A percentile compares a stretch with the other conserved stretches of the same genome.
Conservation (phyloP, 73 alveolate genomes). For the Paramecium caudatum region DNA sequence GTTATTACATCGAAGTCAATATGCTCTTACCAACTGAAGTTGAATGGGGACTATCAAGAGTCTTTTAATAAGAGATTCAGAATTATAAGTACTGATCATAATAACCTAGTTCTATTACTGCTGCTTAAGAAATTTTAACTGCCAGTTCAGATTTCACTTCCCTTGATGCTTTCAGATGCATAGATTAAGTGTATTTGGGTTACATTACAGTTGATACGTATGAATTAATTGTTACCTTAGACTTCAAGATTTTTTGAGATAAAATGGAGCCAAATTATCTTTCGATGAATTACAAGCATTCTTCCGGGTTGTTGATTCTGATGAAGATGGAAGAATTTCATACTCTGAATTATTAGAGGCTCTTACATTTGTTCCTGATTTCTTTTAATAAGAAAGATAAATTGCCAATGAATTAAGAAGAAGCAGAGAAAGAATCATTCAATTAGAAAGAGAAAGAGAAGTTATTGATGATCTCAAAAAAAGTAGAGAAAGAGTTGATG, state of each 20-base stretch:
- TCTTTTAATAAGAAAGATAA: slow-evolving; percentile 47
- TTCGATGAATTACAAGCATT: slow-evolving; percentile 57
- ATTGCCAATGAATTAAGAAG: slow-evolving; percentile 67
- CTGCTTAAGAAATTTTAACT: slow-evolving; percentile 64
- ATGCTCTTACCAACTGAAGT: slow-evolving; percentile 65
- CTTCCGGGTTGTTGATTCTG: slow-evolving; percentile 59
- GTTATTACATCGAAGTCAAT: slow-evolving; percentile 66
- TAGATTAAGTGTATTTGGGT: slow-evolving; percentile 36
- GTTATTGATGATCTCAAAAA: slow-evolving; percentile 2
- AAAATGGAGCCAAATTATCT: slow-evolving; percentile 52
- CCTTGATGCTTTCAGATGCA: slow-evolving; percentile 58
- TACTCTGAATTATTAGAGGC: slow-evolving; percentile 66
- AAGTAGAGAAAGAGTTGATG: slow-evolving; percentile 63
- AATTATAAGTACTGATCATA: slow-evolving; percentile 3
- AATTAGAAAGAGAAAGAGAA: slow-evolving; percentile 56
- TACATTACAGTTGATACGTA: slow-evolving; percentile 57
- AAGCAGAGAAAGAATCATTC: slow-evolving; percentile 58
- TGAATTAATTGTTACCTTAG: not conserved
- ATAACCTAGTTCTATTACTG: slow-evolving; percentile 42
- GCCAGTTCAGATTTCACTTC: slow-evolving; percentile 59
- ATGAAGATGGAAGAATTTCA: slow-evolving; percentile 66
- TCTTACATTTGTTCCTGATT: slow-evolving; percentile 58
- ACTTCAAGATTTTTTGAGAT: slow-evolving; percentile 37
- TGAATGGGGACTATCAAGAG: slow-evolving; percentile 70
- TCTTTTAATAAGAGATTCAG: slow-evolving; percentile 42